Evolutionary conservation across 176 grass and related monocot species (phyloP).

Genomic region (Ananas comosus): DNA sequence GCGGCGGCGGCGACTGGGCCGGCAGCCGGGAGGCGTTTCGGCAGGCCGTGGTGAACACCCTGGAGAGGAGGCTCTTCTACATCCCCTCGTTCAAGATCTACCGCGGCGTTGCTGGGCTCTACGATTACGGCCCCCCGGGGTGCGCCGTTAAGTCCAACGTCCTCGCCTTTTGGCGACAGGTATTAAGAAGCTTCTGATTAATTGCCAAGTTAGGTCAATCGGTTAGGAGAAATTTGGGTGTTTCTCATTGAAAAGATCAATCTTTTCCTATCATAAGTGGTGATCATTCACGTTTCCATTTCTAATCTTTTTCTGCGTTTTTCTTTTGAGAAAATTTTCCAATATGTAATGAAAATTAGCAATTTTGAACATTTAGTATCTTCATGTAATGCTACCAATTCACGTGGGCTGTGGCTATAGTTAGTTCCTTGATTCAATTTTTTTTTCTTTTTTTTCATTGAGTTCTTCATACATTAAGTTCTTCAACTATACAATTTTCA

Average conservation of each 20-base stretch:
- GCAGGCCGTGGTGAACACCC: conserved; percentile 72
- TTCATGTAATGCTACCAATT: too few relatives aligned
- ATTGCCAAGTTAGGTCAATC: neutral
- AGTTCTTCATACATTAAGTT: too few relatives aligned
- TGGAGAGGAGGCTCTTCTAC: conserved; percentile 68
- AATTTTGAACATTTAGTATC: neutral
- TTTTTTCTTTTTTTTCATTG: too few relatives aligned
- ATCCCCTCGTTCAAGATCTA: conserved; percentile 84
- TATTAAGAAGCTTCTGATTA: neutral
- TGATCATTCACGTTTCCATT: neutral
- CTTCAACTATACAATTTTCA: too few relatives aligned
- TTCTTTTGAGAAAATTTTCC: neutral
- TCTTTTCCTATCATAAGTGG: neutral
- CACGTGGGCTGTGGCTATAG: too few relatives aligned
- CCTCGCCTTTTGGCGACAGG: conserved; percentile 68
- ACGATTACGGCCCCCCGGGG: conserved; percentile 70
- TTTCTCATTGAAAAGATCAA: neutral
- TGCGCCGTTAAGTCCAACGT: conserved; percentile 78
- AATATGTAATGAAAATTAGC: neutral
- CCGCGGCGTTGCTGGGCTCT: conserved; percentile 74
- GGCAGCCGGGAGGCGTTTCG: conserved; percentile 44
- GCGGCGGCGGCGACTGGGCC: conserved; percentile 20
- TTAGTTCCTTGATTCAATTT: too few relatives aligned
- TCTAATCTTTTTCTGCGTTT: neutral
- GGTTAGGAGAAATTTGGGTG: neutral